Evolutionary conservation across 164 flowering plant species (phyloP), one percentile per base, ranked within the genome.

Genomic region (Aristolochia californica): DNA sequence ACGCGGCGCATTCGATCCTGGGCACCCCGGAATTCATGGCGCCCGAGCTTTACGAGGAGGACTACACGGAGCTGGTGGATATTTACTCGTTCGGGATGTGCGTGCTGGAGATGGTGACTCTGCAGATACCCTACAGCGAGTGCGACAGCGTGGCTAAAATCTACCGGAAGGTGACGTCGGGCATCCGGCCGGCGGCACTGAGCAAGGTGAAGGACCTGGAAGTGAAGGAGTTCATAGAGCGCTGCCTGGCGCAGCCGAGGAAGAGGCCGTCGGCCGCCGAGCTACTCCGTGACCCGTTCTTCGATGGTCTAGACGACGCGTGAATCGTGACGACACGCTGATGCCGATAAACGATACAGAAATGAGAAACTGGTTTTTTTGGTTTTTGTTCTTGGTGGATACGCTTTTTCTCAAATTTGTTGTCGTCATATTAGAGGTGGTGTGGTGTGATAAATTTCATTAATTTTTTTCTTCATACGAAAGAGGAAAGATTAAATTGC

Each of bases 11-110:
- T 66, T 83, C 91, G 0, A 48, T 88, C 1, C 68, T 88, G 0
- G 96, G 91, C 14, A 88, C 96, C 16, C 96, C 96, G 0, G 89
- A 85, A 45, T 84, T 78, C 67, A 87, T 84, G 95, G 91, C 95
- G 5, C 95, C 88, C 1, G 91, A 87, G 77, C 75, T 84, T 0
- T 87, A 84, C 22, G 91, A 87, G 5, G 90, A 85, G 74, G 64
- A 82, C 40, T 88, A 88, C 72, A 88, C 87, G 0, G 96, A 88
- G 67, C 17, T 72, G 68, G 83, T 85, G 30, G 96, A 88, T 63
- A 85, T 85, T 25, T 88, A 88, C 68, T 80, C 93, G 4, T 85
- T 80, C 18, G 91, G 96, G 4, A 75, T 88, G 83, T 82, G 84
- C 38, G 58, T 85, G 44, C 65, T 88, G 11, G 96, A 88, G 73